Conservation (phyloP, 345 rosid genomes). For the Firmiana major region DNA sequence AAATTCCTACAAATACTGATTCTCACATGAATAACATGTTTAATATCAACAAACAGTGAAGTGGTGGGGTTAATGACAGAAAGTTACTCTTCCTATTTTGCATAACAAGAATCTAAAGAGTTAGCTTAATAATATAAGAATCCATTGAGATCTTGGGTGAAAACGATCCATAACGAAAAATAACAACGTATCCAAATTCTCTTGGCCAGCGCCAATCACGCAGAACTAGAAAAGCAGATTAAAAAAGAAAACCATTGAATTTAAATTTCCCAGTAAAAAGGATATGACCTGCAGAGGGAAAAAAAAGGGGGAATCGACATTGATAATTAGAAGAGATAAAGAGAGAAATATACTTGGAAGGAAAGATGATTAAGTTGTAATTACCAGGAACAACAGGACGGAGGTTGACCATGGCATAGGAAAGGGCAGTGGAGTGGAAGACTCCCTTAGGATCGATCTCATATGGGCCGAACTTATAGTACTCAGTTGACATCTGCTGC, state of each 20-base stretch:
- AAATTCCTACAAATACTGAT: background rate
- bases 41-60: background rate
- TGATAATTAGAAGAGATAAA: background rate
- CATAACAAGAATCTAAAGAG: background rate
- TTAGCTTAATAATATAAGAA: background rate
- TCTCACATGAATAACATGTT: background rate
- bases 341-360: background rate
- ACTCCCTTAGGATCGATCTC: conserved; percentile 68
- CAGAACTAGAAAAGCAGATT: background rate
- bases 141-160: background rate
- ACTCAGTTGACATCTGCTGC: conserved; percentile 37
- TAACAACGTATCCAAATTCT: no score
- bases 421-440: conserved; percentile 61
- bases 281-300: conserved; percentile 87
- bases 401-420: conserved; percentile 85
- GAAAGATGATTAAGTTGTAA: background rate
- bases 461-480: conserved; percentile 62
- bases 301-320: conserved; percentile 3
- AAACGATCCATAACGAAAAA: no score
- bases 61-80: no score
- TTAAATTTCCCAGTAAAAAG: conserved; percentile 35
- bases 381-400: conserved; percentile 86
- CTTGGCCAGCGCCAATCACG: no score
- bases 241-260: background rate
- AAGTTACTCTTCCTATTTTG: background rate